Evolutionary conservation across 169 alveolate species (phyloP), one percentile per base, ranked within the genome.

Genomic region (Cryptosporidium tyzzeri): DNA sequence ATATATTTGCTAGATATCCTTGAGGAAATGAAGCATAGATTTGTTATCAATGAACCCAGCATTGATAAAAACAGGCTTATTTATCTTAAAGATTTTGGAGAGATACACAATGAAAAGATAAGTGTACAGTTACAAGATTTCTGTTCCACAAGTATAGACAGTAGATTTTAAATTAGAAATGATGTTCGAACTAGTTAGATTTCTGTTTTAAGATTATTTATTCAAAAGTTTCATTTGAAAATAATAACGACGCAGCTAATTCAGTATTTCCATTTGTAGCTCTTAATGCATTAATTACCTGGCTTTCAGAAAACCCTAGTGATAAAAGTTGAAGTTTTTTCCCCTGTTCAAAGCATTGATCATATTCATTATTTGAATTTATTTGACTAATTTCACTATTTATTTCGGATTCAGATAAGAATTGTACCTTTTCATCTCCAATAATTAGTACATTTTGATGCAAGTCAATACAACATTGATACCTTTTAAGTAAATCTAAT

Each of bases 381-480:
- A 10, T 50, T 61, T n/a, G 39, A 31, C 70, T 39, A 65, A 37
- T 33, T 35, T 18, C 70, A 53, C 50, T 33, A 0, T 21, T 80
- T 71, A 31, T 87, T 86, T 86, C 92, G 29, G 73, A 67, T 71
- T 58, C 85, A 55, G 95, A 85, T 68, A 95, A 92, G 91, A 95
- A 95, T 48, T 93, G 94, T 4, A 97, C 98, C 31, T 91, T 92
- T 39, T 96, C 93, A 70, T 95, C 96, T 21, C 96, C 97, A 85
- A 96, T 94, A 31, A 93, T 91, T 55, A 98, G 94, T 58, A 92
- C 93, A 74, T 96, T 95, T 59, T 95, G 84, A 85, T 93, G 93
- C 62, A 98, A 93, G 93, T 97, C 98, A 33, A 98, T 97, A 84
- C 84, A 85, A 91, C 99, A 97, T 92, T 95, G 94, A 93, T 96